phyloP scores from a whole-genome alignment of 2,329 filamentous ascomycete species.

The Thielaviopsis populi region DNA sequence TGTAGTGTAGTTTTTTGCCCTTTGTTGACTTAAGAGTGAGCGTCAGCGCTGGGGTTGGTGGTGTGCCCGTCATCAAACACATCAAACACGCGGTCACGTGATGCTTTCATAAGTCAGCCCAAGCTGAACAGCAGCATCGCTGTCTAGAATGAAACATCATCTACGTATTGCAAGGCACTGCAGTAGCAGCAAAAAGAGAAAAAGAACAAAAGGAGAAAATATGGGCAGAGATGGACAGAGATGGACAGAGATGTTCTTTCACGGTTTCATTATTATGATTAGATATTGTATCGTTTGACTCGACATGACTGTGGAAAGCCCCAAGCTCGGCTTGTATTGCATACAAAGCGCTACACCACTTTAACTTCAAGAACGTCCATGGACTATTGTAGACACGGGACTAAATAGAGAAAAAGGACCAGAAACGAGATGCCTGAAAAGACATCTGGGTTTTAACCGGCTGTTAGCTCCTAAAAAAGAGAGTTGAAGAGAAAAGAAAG shows the following conservation, averaged over 20 bases:
- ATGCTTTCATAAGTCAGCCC: no score
- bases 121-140: no score
- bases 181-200: background rate
- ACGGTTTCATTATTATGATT: slow-evolving; percentile 5
- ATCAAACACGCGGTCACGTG: background rate
- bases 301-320: background rate
- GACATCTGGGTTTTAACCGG: background rate
- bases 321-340: background rate
- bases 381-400: background rate
- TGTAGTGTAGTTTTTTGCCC: no score
- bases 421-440: background rate
- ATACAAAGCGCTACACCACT: background rate
- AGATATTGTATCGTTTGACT: slow-evolving; percentile 1
- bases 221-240: background rate
- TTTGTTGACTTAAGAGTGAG: background rate
- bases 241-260: background rate
- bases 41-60: background rate
- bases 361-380: background rate
- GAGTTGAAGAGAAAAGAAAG: background rate
- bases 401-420: background rate
- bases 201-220: background rate
- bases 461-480: background rate
- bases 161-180: background rate
- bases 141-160: no score
- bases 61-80: background rate